Evolutionary conservation across 768 basidiomycete genomes (phyloP).

Genomic region (Psilocybe subaeruginosa): DNA sequence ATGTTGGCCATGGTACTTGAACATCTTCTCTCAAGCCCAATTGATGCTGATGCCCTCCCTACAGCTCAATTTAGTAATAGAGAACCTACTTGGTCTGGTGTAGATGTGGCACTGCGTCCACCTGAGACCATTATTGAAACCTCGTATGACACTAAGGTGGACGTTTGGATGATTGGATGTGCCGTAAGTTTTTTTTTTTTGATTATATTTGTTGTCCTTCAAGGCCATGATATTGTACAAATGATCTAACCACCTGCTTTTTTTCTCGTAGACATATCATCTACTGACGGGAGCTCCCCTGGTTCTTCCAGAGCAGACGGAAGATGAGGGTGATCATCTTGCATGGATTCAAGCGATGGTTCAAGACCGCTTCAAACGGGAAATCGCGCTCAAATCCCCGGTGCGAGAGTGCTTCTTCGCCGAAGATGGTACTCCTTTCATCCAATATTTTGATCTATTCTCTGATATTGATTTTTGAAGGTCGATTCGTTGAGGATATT

Average conservation of each 20-base stretch:
- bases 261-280: neutral
- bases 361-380: neutral
- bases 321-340: slow-evolving; percentile 9
- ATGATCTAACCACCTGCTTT: neutral
- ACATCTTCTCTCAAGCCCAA: neutral
- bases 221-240: too few relatives aligned
- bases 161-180: slow-evolving; percentile 22
- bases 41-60: neutral
- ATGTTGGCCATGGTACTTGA: slow-evolving; percentile 11
- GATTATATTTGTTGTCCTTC: too few relatives aligned
- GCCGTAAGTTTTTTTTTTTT: slow-evolving; percentile 5
- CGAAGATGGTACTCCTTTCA: slow-evolving; percentile 4
- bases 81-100: slow-evolving; percentile 8
- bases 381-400: neutral
- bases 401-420: slow-evolving; percentile 5
- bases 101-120: slow-evolving; percentile 9
- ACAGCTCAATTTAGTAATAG: neutral
- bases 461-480: neutral
- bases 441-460: neutral
- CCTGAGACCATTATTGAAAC: slow-evolving; percentile 16
- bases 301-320: slow-evolving; percentile 8
- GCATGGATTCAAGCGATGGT: slow-evolving; percentile 16
- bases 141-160: slow-evolving; percentile 11
- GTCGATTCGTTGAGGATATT: slow-evolving; percentile 7
- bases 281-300: neutral